A percentile compares a stretch with the other conserved stretches of the same genome.
Evolutionary conservation across 768 basidiomycete genomes (phyloP).

Genomic region (Postia placenta): DNA sequence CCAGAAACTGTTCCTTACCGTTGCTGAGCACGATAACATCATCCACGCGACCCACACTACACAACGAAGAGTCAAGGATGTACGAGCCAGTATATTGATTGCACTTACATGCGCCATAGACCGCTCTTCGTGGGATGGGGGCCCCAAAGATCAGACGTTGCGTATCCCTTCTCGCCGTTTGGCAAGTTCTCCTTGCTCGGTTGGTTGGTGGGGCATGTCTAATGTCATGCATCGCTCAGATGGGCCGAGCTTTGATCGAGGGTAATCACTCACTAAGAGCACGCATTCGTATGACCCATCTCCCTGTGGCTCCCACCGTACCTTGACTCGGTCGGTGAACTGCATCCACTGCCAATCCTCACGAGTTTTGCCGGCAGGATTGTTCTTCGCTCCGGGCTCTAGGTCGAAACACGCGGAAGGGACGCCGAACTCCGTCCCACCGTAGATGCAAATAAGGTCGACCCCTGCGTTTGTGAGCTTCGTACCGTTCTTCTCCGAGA

Average conservation of each 20-base stretch:
- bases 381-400: neutral
- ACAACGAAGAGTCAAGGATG: neutral
- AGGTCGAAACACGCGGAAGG: neutral
- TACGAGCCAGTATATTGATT: neutral
- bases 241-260: too few species aligned
- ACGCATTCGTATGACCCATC: slow-evolving; percentile 5
- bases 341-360: slow-evolving; percentile 10
- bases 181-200: slow-evolving; percentile 5
- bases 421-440: slow-evolving; percentile 12
- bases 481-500: slow-evolving; percentile 10
- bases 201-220: slow-evolving; percentile 1
- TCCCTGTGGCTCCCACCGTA: slow-evolving; percentile 5
- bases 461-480: slow-evolving; percentile 13
- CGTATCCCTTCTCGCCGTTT: slow-evolving; percentile 13
- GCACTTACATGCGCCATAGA: slow-evolving; percentile 23
- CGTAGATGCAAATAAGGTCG: slow-evolving; percentile 7
- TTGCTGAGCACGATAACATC: slow-evolving; percentile 34
- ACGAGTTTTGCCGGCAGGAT: neutral
- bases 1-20: slow-evolving; percentile 2
- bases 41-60: slow-evolving; percentile 30
- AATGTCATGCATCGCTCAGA: too few species aligned
- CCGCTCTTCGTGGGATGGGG: slow-evolving; percentile 14
- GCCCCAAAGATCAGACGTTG: slow-evolving; percentile 14
- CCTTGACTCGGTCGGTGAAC: neutral
- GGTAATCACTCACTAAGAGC: slow-evolving; percentile 3